phyloP scores from a whole-genome alignment of 208 protist species.

The Tetramitus jugosus region DNA sequence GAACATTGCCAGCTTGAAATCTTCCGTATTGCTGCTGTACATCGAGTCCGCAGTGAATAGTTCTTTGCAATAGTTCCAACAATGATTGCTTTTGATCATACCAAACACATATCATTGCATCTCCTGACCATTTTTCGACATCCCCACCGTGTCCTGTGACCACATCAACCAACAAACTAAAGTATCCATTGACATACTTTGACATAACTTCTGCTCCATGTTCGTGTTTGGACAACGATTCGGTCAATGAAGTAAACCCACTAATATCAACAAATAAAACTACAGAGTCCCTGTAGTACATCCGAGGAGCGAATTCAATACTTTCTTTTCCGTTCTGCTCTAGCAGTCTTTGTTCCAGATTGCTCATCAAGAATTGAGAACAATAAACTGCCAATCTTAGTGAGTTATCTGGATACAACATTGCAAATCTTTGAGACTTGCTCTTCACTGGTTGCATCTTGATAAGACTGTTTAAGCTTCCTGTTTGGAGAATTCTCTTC shows the following conservation, averaged over 20 bases:
- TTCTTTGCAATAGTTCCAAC: neutral
- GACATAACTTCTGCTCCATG: neutral
- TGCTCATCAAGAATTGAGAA: too few species aligned
- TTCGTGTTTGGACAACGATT: neutral
- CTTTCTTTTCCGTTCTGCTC: too few species aligned
- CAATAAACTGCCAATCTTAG: too few species aligned
- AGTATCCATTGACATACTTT: constrained; percentile 8
- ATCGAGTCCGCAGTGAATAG: neutral
- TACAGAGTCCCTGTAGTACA: too few species aligned
- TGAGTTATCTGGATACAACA: too few species aligned
- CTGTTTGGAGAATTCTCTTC: too few species aligned
- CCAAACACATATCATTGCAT: neutral
- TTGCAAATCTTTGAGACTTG: too few species aligned
- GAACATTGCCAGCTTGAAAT: neutral
- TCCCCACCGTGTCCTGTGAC: neutral
- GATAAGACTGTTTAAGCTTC: too few species aligned
- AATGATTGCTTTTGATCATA: neutral
- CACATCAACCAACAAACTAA: neutral
- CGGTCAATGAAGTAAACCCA: neutral
- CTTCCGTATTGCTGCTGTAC: neutral
- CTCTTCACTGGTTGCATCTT: too few species aligned
- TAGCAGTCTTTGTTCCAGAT: too few species aligned
- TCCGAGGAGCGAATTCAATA: too few species aligned
- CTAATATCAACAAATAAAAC: too few species aligned
- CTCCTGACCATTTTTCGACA: neutral